Evolutionary conservation across 2,329 filamentous ascomycete species (phyloP).

Genomic region (Hymenoscyphus linearis): DNA sequence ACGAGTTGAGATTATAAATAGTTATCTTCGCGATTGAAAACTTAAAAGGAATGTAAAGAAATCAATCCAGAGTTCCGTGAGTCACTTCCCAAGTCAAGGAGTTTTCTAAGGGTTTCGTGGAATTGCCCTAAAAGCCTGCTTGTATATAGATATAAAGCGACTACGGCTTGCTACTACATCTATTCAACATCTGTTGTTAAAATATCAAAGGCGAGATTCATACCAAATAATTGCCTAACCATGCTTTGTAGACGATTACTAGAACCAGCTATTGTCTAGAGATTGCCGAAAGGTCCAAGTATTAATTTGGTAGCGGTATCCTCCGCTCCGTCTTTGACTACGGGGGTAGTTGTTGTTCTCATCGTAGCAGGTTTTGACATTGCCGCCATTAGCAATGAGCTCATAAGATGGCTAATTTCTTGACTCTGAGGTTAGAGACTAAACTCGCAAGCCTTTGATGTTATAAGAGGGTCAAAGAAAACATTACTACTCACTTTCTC

Average conservation of each 20-base stretch:
- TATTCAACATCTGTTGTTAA: constrained; percentile 15
- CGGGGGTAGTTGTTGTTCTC: constrained; percentile 17
- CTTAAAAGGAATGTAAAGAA: no score
- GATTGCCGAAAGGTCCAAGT: constrained; percentile 28
- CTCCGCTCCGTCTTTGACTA: constrained; percentile 11
- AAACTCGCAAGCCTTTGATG: constrained; percentile 19
- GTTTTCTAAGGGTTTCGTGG: no score
- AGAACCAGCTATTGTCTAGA: constrained; percentile 28
- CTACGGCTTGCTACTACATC: constrained; percentile 23
- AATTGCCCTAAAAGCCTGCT: constrained; percentile 21
- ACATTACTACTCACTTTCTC: constrained; percentile 23
- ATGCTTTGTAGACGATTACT: constrained; percentile 23
- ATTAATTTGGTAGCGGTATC: constrained; percentile 29
- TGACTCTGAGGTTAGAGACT: constrained; percentile 17
- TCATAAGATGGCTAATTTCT: constrained; percentile 21
- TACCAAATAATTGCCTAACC: constrained; percentile 22
- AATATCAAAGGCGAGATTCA: constrained; percentile 18
- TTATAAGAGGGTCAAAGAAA: constrained; percentile 26
- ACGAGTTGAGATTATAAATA: no score
- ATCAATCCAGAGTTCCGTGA: no score
- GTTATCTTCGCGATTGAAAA: no score
- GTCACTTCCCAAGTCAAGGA: no score
- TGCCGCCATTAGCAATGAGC: constrained; percentile 24
- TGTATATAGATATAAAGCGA: constrained; percentile 20
- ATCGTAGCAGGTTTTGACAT: constrained; percentile 26